Evolutionary conservation across 2,329 filamentous ascomycete species (phyloP).

Genomic region (Colletotrichum ledebouriae): DNA sequence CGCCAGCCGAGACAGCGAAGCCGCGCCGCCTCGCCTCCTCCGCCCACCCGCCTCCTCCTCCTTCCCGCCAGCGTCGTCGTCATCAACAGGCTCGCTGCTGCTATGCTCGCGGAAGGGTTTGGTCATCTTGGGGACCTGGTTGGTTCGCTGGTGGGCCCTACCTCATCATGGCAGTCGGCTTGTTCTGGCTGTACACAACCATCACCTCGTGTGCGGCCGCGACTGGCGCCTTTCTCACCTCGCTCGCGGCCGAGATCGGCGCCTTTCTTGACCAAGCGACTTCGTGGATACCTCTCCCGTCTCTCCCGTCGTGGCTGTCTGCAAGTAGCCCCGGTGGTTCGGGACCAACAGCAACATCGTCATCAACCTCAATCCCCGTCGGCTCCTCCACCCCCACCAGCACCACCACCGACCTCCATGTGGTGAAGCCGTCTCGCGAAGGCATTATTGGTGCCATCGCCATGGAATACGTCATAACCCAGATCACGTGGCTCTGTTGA

Average conservation of each 20-base stretch:
- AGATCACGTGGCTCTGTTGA: background rate
- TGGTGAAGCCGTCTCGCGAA: slow-evolving; percentile 2
- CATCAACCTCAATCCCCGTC: background rate
- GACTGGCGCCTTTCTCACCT: too few relatives aligned
- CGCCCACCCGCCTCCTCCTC: background rate
- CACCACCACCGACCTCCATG: background rate
- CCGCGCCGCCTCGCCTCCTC: background rate
- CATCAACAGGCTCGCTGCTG: background rate
- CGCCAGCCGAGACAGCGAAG: background rate
- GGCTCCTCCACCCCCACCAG: background rate
- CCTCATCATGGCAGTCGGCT: background rate
- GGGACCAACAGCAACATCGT: background rate
- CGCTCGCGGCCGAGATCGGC: background rate
- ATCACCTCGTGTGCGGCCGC: slow-evolving; percentile 2
- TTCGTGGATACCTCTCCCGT: background rate
- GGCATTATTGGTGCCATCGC: background rate
- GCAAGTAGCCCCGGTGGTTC: background rate
- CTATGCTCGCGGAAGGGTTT: background rate
- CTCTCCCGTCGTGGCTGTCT: background rate
- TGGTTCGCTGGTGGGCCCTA: background rate
- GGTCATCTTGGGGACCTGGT: background rate
- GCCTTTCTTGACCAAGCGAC: background rate
- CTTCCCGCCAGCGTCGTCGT: background rate
- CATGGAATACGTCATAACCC: slow-evolving; percentile 1
- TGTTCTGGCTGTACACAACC: background rate